Percentiles rank a stretch among this genome's conserved stretches.
These are phyloP conservation scores for Houttuynia cordata DNA, from an alignment of 164 flowering plant genomes.

Conservation along the genomic window DNA sequence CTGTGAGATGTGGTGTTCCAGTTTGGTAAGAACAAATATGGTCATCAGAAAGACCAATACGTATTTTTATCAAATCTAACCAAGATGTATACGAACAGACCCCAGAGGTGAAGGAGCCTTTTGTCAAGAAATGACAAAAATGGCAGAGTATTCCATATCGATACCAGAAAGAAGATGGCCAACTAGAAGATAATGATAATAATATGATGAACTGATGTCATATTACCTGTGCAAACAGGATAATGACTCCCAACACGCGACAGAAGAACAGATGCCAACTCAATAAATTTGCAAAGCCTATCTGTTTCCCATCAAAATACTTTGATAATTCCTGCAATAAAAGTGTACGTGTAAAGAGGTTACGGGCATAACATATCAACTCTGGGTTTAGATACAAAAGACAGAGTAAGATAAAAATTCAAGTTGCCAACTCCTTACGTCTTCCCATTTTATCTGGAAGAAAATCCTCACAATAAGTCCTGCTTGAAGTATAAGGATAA, in stretches of 20 bases:
- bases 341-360: background rate
- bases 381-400: background rate
- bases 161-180: too few relatives aligned
- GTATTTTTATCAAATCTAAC: too few relatives aligned
- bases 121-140: too few relatives aligned
- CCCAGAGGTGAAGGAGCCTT: too few relatives aligned
- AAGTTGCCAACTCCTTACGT: slow-evolving; percentile 17
- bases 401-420: background rate
- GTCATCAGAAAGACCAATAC: too few relatives aligned
- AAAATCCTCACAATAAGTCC: slow-evolving; percentile 21
- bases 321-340: slow-evolving; percentile 15
- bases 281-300: slow-evolving; percentile 13
- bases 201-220: background rate
- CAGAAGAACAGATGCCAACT: slow-evolving; percentile 23
- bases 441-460: slow-evolving; percentile 29
- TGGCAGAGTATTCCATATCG: too few relatives aligned
- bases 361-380: background rate
- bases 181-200: too few relatives aligned
- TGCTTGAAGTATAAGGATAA: slow-evolving; percentile 22
- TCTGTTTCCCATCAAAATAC: slow-evolving; percentile 14
- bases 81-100: too few relatives aligned
- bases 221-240: slow-evolving; percentile 34
- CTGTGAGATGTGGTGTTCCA: too few relatives aligned
- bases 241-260: slow-evolving; percentile 15
- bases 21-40: too few relatives aligned